A percentile compares a stretch with the other conserved stretches of the same genome.
Evolutionary conservation across 192 early-diverging fungal species (phyloP).

Genomic region (Backusella parvicylindrica): DNA sequence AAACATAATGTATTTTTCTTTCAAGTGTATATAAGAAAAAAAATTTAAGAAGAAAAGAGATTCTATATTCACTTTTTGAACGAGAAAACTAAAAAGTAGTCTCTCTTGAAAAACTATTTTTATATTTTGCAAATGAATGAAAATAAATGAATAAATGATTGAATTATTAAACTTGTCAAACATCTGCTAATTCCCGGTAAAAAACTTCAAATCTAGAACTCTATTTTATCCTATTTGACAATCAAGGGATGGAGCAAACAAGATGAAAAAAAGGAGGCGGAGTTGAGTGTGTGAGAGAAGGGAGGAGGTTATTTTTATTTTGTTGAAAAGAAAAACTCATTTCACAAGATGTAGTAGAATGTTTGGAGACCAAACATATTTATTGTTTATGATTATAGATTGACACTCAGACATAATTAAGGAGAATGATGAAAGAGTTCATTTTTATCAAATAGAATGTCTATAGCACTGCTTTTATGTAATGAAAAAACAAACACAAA

Average conservation of each 20-base stretch:
- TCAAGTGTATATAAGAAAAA: background rate
- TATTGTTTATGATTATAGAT: background rate
- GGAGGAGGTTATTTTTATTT: background rate
- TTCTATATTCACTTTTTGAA: background rate
- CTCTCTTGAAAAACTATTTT: background rate
- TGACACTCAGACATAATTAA: background rate
- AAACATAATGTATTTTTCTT: background rate
- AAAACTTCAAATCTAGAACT: background rate
- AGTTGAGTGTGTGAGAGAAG: background rate
- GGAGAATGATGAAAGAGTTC: background rate
- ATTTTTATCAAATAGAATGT: background rate
- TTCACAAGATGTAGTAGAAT: background rate
- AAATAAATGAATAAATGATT: background rate
- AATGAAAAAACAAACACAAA: background rate
- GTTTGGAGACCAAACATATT: background rate
- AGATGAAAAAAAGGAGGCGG: background rate
- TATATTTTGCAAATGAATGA: background rate
- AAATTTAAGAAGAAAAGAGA: background rate
- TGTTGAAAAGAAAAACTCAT: background rate
- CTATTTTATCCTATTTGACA: background rate
- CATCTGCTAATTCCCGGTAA: background rate
- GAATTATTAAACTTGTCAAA: background rate
- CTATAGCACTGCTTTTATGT: background rate
- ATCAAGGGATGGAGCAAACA: background rate
- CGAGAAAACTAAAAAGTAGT: background rate